Conservation (phyloP, 2,329 filamentous ascomycete genomes). For the Blastomyces gilchristii region DNA sequence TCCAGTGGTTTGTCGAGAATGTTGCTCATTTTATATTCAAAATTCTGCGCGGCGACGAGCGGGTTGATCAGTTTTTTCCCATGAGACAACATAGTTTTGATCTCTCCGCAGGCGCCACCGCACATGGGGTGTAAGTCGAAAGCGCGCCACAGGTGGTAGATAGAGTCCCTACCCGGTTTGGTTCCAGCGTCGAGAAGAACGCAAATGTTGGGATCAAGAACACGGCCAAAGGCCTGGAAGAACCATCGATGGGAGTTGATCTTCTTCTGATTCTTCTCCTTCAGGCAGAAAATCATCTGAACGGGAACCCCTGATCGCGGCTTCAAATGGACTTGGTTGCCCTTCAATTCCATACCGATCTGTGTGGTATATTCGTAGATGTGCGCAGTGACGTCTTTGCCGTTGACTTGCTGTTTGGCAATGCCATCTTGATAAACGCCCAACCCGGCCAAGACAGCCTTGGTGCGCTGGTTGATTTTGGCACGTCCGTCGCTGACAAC, state of each 20-base stretch:
- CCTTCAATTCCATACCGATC: slow-evolving; percentile 72
- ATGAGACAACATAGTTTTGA: slow-evolving; percentile 88
- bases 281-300: slow-evolving; percentile 94
- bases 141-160: slow-evolving; percentile 97
- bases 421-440: slow-evolving; percentile 98
- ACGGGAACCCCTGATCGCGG: slow-evolving; percentile 76
- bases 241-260: slow-evolving; percentile 99
- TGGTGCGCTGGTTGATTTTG: slow-evolving; percentile 89
- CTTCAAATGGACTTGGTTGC: slow-evolving; percentile 73
- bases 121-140: slow-evolving; percentile 98
- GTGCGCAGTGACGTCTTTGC: slow-evolving; percentile 90
- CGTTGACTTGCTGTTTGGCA: slow-evolving; percentile 94
- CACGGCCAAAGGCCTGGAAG: slow-evolving; percentile 89
- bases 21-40: slow-evolving; percentile 99
- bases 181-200: slow-evolving; percentile 94
- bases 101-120: slow-evolving; percentile 93
- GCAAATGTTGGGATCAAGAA: slow-evolving; percentile 91
- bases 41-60: slow-evolving; percentile 91
- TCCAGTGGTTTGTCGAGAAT: slow-evolving; percentile 97
- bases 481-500: slow-evolving; percentile 93
- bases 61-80: slow-evolving; percentile 88
- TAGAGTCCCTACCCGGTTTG: slow-evolving; percentile 82
- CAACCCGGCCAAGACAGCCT: slow-evolving; percentile 80
- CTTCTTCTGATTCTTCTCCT: slow-evolving; percentile 99
- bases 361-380: slow-evolving; percentile 69